Evolutionary conservation across 306 rosid species (phyloP).

Genomic region (Castanea mollissima): DNA sequence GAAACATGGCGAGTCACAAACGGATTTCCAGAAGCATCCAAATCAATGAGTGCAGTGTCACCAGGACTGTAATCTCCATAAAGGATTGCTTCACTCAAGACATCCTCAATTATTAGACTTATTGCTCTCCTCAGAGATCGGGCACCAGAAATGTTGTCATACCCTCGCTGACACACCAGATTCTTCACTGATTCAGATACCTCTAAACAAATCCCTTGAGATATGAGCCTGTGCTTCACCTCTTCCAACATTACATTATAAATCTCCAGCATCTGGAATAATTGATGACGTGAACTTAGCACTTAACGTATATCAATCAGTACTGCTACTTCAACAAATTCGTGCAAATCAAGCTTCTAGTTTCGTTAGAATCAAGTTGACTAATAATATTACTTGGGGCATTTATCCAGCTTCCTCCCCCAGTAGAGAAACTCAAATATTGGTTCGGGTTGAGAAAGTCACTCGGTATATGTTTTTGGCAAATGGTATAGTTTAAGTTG

Average conservation of each 20-base stretch:
- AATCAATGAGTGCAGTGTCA: conserved; percentile 62
- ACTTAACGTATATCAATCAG: not conserved
- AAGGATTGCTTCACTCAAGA: conserved; percentile 70
- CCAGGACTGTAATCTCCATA: conserved; percentile 60
- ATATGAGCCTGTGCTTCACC: conserved; percentile 53
- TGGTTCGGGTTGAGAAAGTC: not conserved
- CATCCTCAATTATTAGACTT: conserved; percentile 63
- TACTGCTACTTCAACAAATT: not conserved
- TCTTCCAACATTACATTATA: conserved; percentile 63
- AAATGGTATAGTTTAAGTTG: too few species aligned
- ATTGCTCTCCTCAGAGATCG: conserved; percentile 77
- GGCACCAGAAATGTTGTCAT: conserved; percentile 71
- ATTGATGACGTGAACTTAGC: not conserved
- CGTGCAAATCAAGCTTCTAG: not conserved
- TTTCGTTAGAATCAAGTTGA: not conserved
- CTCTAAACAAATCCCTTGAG: conserved; percentile 55
- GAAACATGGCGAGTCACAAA: conserved; percentile 46
- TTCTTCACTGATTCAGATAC: conserved; percentile 72
- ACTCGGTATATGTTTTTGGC: too few species aligned
- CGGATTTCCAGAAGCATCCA: conserved; percentile 71
- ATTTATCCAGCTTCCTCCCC: not conserved
- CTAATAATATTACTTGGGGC: not conserved
- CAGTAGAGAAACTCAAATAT: conserved; percentile 1
- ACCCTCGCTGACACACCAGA: conserved; percentile 64
- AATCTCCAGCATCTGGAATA: conserved; percentile 67